These are phyloP conservation scores for Kitagawia praeruptora DNA, from an alignment of 129 eudicot genomes.

Conservation along the genomic window DNA sequence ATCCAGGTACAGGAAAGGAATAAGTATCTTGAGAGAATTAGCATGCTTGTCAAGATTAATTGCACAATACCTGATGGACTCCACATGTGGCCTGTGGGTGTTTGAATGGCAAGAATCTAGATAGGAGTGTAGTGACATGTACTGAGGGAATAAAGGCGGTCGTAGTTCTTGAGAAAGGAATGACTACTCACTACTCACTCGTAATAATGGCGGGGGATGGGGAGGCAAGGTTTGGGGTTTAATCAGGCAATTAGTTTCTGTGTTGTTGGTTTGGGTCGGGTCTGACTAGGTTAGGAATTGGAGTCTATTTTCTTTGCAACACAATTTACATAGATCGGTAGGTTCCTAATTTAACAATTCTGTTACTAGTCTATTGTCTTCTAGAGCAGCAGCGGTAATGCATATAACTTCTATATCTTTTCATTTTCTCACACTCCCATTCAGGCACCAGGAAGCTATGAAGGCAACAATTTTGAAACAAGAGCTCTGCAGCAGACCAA, in stretches of 20 bases:
- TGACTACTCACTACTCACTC: neutral
- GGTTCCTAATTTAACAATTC: neutral
- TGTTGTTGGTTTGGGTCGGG: neutral
- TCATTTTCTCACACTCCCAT: neutral
- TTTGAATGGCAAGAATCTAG: neutral
- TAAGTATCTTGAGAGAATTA: no score
- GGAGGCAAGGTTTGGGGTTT: neutral
- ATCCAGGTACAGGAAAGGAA: no score
- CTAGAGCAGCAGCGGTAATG: neutral
- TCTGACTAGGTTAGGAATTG: neutral
- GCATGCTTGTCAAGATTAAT: no score
- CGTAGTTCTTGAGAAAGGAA: neutral
- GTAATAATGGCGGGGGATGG: neutral
- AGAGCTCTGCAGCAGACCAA: constrained; percentile 80
- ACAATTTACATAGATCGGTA: neutral
- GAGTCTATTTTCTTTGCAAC: neutral
- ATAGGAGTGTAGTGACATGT: neutral
- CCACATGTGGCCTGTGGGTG: neutral
- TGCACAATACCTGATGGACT: no score
- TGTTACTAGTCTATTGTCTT: neutral
- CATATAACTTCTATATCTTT: neutral
- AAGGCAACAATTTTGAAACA: constrained; percentile 79
- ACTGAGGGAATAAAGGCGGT: neutral
- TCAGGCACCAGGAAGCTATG: constrained; percentile 69
- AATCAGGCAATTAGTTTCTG: neutral